Conservation (phyloP, 2,329 filamentous ascomycete genomes). For the Drechslerella dactyloides region DNA sequence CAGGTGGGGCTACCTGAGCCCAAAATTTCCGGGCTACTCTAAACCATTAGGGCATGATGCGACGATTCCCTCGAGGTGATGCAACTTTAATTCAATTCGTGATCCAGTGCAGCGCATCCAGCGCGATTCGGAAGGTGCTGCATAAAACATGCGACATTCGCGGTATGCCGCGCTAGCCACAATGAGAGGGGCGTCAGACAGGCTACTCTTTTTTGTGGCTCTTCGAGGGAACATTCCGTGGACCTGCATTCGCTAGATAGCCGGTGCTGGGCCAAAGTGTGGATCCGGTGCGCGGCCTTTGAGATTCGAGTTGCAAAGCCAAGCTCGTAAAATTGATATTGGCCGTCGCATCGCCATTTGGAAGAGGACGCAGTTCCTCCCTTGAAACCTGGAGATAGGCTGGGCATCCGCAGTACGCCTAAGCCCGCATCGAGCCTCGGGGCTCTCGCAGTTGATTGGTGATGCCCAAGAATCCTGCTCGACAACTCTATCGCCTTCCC, state of each 20-base stretch:
- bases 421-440: not conserved
- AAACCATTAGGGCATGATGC: constrained; percentile 6
- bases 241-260: constrained; percentile 3
- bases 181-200: constrained; percentile 14
- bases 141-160: constrained; percentile 27
- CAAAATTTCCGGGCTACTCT: constrained; percentile 32
- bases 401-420: too few species aligned
- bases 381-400: not conserved
- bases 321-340: not conserved
- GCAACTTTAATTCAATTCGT: constrained; percentile 11
- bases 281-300: not conserved
- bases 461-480: constrained; percentile 1
- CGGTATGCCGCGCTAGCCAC: constrained; percentile 12
- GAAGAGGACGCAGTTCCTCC: not conserved
- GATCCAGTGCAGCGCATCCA: constrained; percentile 8
- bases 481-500: constrained; percentile 10
- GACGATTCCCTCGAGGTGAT: constrained; percentile 5
- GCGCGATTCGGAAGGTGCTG: constrained; percentile 36
- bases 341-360: not conserved
- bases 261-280: not conserved
- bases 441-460: constrained; percentile 1
- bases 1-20: constrained; percentile 22
- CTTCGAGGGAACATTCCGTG: constrained; percentile 4
- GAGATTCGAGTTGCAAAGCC: not conserved
- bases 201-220: constrained; percentile 8